Base-by-base conservation (phyloP, 2,329 filamentous ascomycete species). In the Fusarium continuum region DNA sequence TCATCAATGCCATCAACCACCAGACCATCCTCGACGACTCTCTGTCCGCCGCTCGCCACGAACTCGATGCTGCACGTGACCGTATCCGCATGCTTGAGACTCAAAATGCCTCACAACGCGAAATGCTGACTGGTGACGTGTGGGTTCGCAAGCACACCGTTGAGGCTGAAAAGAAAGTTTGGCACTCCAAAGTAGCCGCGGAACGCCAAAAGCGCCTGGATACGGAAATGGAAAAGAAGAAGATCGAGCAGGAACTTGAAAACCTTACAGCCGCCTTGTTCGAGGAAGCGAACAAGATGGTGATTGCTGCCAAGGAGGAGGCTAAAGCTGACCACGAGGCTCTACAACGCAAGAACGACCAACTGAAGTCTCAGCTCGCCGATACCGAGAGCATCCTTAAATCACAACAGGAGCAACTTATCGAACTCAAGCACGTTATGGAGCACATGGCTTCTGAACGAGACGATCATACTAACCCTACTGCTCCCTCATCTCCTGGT, bases 201-300 rank as follows among this genome's bases (percentile, higher is more conserved):
- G 91, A 94, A 75, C 87, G 82, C 69, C 83, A 80, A 43, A 82
- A 86, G 65, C 85, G 89, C n/a, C 75, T 81, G 8, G 84, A 88
- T 39, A 85, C 85, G 10, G 90, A 93, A 72, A 88, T 86, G 74
- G 91, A 92, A 52, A 97, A 95, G 81, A 91, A 90, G 76, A 88
- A 88, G 63, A 97, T 97, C 25, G 95, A 99, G 75, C 88, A 91
- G 68, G 95, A 99, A 76, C 80, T 99, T 39, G 95, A 98, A 78
- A 91, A 88, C 47, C 78, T 99, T 64, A 98, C 95, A 0, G 88
- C 92, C 2, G 93, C 92, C 23, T 83, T 99, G n/a, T 99, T 99
- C 64, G 93, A 98, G 74, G 94, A 99, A 80, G 95, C 95, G 44
- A 98, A 99, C 79, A 93, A 91, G 83, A 98, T 99, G 94, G 95